Evolutionary conservation across 768 basidiomycete genomes (phyloP), one percentile per base, ranked within the genome.

Genomic region (Imleria badia): DNA sequence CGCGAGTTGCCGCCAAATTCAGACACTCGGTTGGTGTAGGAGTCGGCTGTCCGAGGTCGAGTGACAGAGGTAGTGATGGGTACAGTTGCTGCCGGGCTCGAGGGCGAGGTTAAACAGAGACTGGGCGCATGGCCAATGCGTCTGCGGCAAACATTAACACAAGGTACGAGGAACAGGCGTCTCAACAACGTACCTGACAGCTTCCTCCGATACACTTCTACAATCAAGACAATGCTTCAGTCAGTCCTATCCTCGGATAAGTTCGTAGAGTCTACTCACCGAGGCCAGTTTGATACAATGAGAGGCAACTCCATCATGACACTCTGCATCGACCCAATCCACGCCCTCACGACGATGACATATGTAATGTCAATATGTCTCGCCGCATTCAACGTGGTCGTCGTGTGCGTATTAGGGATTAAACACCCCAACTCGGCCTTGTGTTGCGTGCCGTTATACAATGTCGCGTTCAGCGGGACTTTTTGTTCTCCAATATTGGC

Each of bases 311-410:
- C 88, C 76, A 91, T 81, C 19, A 79, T 73, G 14, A 92, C 63
- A 33, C 83, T 81, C 45, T 80, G 74, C 61, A 83, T 83, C 6
- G 81, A 81, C 36, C 86, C 89, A 73, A 91, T 81, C 45, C 89
- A 77, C 2, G 91, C 92, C 69, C 85, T 90, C 50, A 94, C 85
- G 33, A 77, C 77, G 40, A 95, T 75, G 45, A 81, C 78, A 70
- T 95, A 96, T 0, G 82, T 87, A 44, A 96, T 86, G 64, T 95
- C 92, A 51, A 96, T 87, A 65, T 92, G 87, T 55, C 90, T 75
- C 13, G 91, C 94, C 11, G 87, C 80, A 52, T 85, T 91, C 60
- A 94, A 75, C 11, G 93, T 88, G 26, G 91, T 86, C 9, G 90
- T 86, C 13, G 87, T 88, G 61, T 93, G 89, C 23, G 84, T 82